These are phyloP conservation scores for Irpex lacteus DNA, from an alignment of 1,284 basidiomycete genomes.

Conservation along the genomic window DNA sequence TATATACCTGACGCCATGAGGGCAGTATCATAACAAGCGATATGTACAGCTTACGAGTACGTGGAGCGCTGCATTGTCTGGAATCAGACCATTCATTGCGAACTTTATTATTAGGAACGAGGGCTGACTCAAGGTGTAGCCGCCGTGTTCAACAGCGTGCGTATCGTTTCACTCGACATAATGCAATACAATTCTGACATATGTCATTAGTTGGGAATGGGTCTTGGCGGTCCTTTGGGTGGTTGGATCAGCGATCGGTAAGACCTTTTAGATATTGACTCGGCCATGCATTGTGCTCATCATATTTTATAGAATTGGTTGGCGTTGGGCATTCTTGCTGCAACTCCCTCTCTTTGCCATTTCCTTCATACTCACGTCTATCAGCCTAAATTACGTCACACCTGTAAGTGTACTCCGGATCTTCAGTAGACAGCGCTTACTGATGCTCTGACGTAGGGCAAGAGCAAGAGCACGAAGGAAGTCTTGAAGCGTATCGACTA, in stretches of 20 bases:
- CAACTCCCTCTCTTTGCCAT: constrained; percentile 68
- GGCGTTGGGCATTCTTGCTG: constrained; percentile 77
- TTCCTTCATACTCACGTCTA: constrained; percentile 58
- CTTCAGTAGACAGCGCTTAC: background rate
- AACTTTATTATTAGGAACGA: constrained; percentile 44
- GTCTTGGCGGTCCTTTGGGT: constrained; percentile 77
- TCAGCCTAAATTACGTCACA: constrained; percentile 59
- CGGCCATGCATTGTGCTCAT: background rate
- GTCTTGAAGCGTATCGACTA: constrained; percentile 62
- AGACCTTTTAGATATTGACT: constrained; percentile 1
- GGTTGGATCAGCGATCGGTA: constrained; percentile 71
- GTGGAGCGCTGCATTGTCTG: constrained; percentile 15
- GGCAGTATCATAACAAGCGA: constrained; percentile 73
- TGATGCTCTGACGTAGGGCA: constrained; percentile 36
- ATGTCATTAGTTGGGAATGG: constrained; percentile 57
- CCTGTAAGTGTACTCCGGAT: constrained; percentile 42
- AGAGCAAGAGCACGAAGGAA: constrained; percentile 48
- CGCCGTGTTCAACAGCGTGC: constrained; percentile 68
- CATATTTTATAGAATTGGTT: constrained; percentile 52
- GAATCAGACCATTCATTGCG: too few relatives aligned
- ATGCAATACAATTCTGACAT: background rate
- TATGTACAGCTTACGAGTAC: constrained; percentile 72
- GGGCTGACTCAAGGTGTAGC: constrained; percentile 73
- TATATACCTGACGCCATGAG: constrained; percentile 6
- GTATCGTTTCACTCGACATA: background rate